Percentiles rank a stretch among this genome's conserved stretches.
Conservation (phyloP, 116 monocot species). For the Trichopus zeylanicus region DNA sequence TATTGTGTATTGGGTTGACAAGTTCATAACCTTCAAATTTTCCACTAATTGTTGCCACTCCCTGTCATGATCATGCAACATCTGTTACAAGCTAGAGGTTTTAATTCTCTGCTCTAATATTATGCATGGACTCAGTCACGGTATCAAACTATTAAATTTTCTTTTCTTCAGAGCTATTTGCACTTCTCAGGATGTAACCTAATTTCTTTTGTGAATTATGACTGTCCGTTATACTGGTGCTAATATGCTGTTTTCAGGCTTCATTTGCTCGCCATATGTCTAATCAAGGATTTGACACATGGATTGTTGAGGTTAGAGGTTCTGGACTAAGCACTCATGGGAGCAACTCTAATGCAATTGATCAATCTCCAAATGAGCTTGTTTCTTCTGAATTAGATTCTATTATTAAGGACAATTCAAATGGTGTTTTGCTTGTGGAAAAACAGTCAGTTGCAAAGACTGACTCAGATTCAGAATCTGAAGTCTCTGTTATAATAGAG, state of each 20-base stretch:
- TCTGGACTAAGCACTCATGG: constrained; percentile 69
- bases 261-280: constrained; percentile 98
- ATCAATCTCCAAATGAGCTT: constrained; percentile 10
- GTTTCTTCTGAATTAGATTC: constrained; percentile 6
- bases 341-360: constrained; percentile 17
- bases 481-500: constrained; percentile 5
- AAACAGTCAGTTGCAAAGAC: constrained; percentile 7
- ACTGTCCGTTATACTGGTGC: background rate
- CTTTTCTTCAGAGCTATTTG: too few relatives aligned
- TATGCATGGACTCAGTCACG: too few relatives aligned
- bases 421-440: constrained; percentile 16
- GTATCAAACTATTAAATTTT: too few relatives aligned
- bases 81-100: too few relatives aligned
- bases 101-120: too few relatives aligned
- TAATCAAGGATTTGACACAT: constrained; percentile 93
- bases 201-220: background rate
- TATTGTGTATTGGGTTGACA: too few relatives aligned
- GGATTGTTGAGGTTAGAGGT: constrained; percentile 96
- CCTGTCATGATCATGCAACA: too few relatives aligned
- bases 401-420: constrained; percentile 12
- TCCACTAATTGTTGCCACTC: too few relatives aligned
- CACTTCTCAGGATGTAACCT: too few relatives aligned
- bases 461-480: constrained; percentile 9
- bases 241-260: constrained; percentile 37
- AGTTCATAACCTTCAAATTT: too few relatives aligned